Evolutionary conservation across 1,284 basidiomycete genomes (phyloP).

Genomic region (Leccinum holopus): DNA sequence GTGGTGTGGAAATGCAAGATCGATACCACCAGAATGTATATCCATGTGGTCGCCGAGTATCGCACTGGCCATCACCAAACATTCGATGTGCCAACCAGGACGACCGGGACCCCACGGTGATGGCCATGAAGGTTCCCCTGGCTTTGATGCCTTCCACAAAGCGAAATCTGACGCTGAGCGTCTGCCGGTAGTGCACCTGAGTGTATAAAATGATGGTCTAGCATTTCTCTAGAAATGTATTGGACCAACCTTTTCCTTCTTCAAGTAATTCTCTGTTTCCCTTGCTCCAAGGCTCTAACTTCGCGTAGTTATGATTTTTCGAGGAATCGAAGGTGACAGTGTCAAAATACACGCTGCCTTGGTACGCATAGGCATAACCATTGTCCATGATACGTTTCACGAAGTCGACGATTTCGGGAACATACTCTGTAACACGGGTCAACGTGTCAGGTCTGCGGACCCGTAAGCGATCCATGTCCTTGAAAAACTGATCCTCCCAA

Average conservation of each 20-base stretch:
- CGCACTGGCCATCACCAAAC: constrained; percentile 97
- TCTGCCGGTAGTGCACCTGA: constrained; percentile 60
- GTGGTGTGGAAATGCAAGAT: constrained; percentile 98
- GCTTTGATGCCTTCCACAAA: constrained; percentile 96
- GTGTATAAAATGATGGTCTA: constrained; percentile 10
- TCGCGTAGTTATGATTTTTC: constrained; percentile 82
- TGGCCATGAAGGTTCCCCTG: constrained; percentile 97
- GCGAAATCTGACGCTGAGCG: constrained; percentile 88
- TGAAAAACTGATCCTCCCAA: constrained; percentile 92
- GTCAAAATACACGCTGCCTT: constrained; percentile 96
- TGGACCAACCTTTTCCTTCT: constrained; percentile 81
- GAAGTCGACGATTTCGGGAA: constrained; percentile 92
- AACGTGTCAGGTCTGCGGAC: constrained; percentile 89
- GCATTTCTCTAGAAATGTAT: constrained; percentile 1
- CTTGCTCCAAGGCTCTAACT: constrained; percentile 94
- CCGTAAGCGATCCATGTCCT: constrained; percentile 87
- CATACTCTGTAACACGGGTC: constrained; percentile 96
- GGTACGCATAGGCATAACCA: constrained; percentile 87
- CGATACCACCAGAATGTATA: constrained; percentile 96
- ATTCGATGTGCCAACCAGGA: constrained; percentile 99
- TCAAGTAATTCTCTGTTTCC: constrained; percentile 89
- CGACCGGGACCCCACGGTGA: constrained; percentile 97
- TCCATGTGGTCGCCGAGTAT: constrained; percentile 94
- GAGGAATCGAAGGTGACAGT: constrained; percentile 83
- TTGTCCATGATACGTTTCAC: constrained; percentile 86